Conservation (phyloP, 192 early-diverging fungal genomes). For the Gaertneriomyces semiglobifer region DNA sequence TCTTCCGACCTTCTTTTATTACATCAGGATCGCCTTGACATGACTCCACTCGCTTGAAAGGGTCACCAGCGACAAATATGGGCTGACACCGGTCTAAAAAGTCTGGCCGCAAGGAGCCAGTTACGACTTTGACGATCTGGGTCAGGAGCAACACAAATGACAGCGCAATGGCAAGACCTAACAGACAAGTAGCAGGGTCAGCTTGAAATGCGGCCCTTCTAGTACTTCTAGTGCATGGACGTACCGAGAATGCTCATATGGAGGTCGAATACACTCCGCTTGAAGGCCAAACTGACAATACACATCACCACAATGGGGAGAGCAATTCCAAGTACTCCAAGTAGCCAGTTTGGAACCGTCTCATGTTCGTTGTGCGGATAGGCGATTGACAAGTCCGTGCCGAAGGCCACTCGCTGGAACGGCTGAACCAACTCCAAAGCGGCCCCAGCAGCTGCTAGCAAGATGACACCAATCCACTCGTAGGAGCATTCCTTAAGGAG, state of each 20-base stretch:
- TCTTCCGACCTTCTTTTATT: slow-evolving; percentile 34
- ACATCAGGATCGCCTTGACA: slow-evolving; percentile 16
- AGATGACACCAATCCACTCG: slow-evolving; percentile 21
- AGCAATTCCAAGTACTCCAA: slow-evolving; percentile 14
- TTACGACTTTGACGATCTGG: slow-evolving; percentile 31
- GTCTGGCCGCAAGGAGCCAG: slow-evolving; percentile 28
- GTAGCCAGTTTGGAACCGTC: slow-evolving; percentile 27
- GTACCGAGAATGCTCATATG: slow-evolving; percentile 7
- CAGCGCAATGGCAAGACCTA: slow-evolving; percentile 17
- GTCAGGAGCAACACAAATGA: slow-evolving; percentile 27
- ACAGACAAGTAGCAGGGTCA: not conserved
- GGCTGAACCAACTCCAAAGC: slow-evolving; percentile 25
- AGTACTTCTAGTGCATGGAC: not conserved
- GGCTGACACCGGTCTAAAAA: slow-evolving; percentile 31
- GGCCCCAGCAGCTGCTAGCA: slow-evolving; percentile 15
- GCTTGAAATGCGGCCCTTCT: not conserved
- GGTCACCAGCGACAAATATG: not conserved
- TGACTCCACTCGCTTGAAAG: slow-evolving; percentile 4
- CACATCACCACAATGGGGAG: slow-evolving; percentile 20
- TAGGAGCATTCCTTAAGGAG: slow-evolving; percentile 12
- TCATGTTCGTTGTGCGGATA: slow-evolving; percentile 19
- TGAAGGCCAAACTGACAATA: slow-evolving; percentile 10
- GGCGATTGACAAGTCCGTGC: slow-evolving; percentile 13
- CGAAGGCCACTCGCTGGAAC: slow-evolving; percentile 28
- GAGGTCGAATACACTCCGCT: slow-evolving; percentile 24